Percentiles rank a stretch among this genome's conserved stretches.
Conservation (phyloP, 441 rosid species). For the Eruca vesicaria region DNA sequence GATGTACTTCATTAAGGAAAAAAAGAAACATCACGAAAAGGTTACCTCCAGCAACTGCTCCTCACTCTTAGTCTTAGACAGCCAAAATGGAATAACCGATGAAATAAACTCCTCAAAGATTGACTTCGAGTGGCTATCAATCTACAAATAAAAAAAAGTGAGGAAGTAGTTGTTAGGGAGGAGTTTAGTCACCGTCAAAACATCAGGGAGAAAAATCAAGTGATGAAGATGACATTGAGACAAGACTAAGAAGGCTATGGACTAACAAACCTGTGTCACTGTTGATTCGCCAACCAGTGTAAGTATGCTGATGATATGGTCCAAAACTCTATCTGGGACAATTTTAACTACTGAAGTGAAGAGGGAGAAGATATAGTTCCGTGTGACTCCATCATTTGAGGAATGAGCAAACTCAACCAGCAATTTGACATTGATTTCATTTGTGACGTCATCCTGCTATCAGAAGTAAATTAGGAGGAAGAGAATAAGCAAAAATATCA, state of each 20-base stretch:
- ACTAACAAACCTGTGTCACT: slow-evolving; percentile 74
- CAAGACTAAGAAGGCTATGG: slow-evolving; percentile 6
- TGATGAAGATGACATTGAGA: slow-evolving; percentile 5
- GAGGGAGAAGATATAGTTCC: slow-evolving; percentile 68
- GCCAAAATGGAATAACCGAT: slow-evolving; percentile 85
- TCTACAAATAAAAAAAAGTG: slow-evolving; percentile 41
- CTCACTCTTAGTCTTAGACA: slow-evolving; percentile 53
- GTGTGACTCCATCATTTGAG: slow-evolving; percentile 58
- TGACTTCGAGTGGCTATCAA: slow-evolving; percentile 73
- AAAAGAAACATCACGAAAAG: slow-evolving; percentile 18
- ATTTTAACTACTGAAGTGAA: slow-evolving; percentile 66
- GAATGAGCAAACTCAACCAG: slow-evolving; percentile 72
- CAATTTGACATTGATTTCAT: slow-evolving; percentile 55
- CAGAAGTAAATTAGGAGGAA: slow-evolving; percentile 26
- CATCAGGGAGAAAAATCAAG: not conserved
- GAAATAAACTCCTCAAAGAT: slow-evolving; percentile 87
- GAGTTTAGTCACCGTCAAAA: not conserved
- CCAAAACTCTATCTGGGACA: slow-evolving; percentile 68
- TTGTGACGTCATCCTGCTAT: slow-evolving; percentile 56
- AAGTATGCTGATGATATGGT: slow-evolving; percentile 67
- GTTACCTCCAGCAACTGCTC: slow-evolving; percentile 80
- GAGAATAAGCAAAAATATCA: slow-evolving; percentile 8
- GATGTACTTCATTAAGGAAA: not conserved
- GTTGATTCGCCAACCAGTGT: slow-evolving; percentile 81
- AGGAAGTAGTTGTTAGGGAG: slow-evolving; percentile 20